These are phyloP conservation scores for Dalechampia spathulata DNA, from an alignment of 441 rosid species.

Conservation along the genomic window DNA sequence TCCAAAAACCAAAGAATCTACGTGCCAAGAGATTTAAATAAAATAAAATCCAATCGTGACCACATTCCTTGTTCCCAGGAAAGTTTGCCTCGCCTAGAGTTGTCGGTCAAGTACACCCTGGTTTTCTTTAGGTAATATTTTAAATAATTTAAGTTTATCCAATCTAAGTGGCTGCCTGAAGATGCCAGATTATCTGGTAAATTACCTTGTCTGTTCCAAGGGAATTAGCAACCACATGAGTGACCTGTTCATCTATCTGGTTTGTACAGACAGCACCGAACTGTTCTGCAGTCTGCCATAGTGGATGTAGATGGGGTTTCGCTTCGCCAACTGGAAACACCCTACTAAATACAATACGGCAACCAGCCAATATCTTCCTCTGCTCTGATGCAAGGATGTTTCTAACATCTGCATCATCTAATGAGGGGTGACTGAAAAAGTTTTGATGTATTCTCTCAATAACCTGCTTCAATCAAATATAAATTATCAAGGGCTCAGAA, in stretches of 20 bases:
- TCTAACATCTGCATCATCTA: conserved; percentile 86
- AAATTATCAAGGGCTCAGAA: conserved; percentile 1
- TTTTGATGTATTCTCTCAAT: conserved; percentile 72
- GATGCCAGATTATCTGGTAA: background rate
- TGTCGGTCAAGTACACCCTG: too few relatives aligned
- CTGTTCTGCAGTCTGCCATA: conserved; percentile 98
- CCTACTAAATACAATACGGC: conserved; percentile 87
- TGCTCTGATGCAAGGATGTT: conserved; percentile 82
- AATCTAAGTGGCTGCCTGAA: background rate
- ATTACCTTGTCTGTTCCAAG: conserved; percentile 96
- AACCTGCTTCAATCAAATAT: conserved; percentile 46
- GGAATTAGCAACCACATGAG: conserved; percentile 94
- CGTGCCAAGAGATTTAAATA: too few relatives aligned
- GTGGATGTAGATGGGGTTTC: conserved; percentile 83
- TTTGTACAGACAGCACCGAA: conserved; percentile 94
- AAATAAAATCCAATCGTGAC: too few relatives aligned
- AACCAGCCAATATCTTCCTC: conserved; percentile 75
- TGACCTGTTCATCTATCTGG: conserved; percentile 84
- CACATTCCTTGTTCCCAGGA: too few relatives aligned
- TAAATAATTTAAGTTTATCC: background rate
- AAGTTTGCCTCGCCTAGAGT: too few relatives aligned
- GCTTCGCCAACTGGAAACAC: conserved; percentile 92
- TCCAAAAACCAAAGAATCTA: too few relatives aligned
- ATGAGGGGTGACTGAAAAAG: conserved; percentile 62
- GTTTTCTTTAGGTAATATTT: too few relatives aligned